A percentile compares a stretch with the other conserved stretches of the same genome.
phyloP scores from a whole-genome alignment of 305 asterid species.

The Rubia peregrina region DNA sequence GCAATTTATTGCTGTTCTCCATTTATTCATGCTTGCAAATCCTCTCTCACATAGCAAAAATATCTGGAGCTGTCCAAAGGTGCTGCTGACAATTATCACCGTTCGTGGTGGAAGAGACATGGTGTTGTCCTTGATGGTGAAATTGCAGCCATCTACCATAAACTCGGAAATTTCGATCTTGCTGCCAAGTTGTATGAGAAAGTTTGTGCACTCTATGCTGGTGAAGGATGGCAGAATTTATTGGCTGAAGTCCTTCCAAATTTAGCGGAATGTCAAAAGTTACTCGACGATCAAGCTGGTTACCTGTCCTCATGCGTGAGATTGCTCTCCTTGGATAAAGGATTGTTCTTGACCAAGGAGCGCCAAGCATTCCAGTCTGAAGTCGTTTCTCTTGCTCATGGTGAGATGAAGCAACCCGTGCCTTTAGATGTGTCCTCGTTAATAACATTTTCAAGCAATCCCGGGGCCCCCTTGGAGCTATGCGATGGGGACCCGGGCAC shows the following conservation, averaged over 20 bases:
- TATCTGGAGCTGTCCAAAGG: conserved; percentile 90
- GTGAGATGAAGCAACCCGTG: conserved; percentile 95
- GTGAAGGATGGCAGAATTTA: conserved; percentile 98
- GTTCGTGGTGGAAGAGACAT: conserved; percentile 99
- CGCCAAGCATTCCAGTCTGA: conserved; percentile 95
- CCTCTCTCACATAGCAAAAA: conserved; percentile 44
- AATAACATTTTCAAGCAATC: conserved; percentile 87
- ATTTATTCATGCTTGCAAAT: conserved; percentile 15
- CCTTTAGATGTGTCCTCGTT: conserved; percentile 94
- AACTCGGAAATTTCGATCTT: conserved; percentile 67
- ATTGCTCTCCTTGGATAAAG: conserved; percentile 81
- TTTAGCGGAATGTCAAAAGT: conserved; percentile 93
- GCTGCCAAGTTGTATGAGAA: conserved; percentile 96
- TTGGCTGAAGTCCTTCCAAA: conserved; percentile 94
- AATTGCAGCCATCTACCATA: conserved; percentile 86
- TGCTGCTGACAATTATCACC: conserved; percentile 94
- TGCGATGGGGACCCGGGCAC: conserved; percentile 98
- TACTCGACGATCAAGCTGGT: conserved; percentile 93
- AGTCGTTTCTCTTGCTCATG: conserved; percentile 90
- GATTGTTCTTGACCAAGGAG: conserved; percentile 75
- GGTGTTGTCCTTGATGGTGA: conserved; percentile 99
- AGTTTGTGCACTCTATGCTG: conserved; percentile 98
- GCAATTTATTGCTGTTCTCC: neutral
- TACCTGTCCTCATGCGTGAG: conserved; percentile 95
- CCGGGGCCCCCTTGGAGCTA: conserved; percentile 81